Percentiles rank a stretch among this genome's conserved stretches.
Evolutionary conservation across 2,329 filamentous ascomycete genomes (phyloP).

Genomic region (Diaporthe nobilis): DNA sequence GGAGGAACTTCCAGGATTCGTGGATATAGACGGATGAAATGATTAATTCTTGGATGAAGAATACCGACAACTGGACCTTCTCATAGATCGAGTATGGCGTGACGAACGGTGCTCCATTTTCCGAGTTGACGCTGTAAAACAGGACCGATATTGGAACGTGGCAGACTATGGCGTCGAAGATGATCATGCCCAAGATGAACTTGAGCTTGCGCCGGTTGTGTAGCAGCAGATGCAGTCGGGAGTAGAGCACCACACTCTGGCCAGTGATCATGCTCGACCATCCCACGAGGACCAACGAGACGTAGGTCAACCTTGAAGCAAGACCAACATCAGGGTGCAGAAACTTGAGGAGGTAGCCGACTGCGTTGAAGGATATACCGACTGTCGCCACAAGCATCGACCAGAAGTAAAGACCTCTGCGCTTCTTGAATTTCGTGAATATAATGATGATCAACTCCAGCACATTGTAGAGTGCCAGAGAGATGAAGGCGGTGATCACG

Average conservation of each 20-base stretch:
- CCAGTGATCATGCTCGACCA: constrained; percentile 71
- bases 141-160: constrained; percentile 65
- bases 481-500: constrained; percentile 38
- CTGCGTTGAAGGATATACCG: constrained; percentile 45
- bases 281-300: constrained; percentile 59
- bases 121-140: constrained; percentile 59
- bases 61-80: constrained; percentile 45
- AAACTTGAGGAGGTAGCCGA: constrained; percentile 57
- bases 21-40: constrained; percentile 38
- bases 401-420: constrained; percentile 41
- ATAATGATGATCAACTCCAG: constrained; percentile 38
- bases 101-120: constrained; percentile 51
- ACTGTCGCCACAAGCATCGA: constrained; percentile 36
- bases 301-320: constrained; percentile 45
- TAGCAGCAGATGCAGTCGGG: constrained; percentile 67
- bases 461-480: constrained; percentile 39
- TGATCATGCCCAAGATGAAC: constrained; percentile 65
- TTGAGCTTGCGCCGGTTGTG: constrained; percentile 60
- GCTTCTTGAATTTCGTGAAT: constrained; percentile 40
- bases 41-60: constrained; percentile 36
- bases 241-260: constrained; percentile 68
- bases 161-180: constrained; percentile 62
- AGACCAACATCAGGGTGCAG: constrained; percentile 55
- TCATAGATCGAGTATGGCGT: constrained; percentile 56
- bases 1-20: constrained; percentile 29